A percentile compares a stretch with the other conserved stretches of the same genome.
Conservation (phyloP, 148 eudicot species). For the Linanthus parryae region DNA sequence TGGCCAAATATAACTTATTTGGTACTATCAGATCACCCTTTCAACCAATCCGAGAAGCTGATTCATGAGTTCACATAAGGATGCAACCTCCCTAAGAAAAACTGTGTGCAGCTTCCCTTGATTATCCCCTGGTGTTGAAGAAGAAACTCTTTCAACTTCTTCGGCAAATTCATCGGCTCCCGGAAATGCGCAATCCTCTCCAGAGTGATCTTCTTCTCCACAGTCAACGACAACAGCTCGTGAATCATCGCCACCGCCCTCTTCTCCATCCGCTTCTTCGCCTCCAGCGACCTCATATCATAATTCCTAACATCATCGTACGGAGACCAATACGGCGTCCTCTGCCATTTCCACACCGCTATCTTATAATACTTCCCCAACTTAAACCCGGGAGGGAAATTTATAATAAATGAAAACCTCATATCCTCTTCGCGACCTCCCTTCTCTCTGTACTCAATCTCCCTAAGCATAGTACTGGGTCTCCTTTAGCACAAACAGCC, state of each 20-base stretch:
- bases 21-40: conserved; percentile 85
- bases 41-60: too few species aligned
- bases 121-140: conserved; percentile 94
- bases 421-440: conserved; percentile 70
- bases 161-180: conserved; percentile 66
- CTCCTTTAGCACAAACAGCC: conserved; percentile 66
- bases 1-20: conserved; percentile 85
- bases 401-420: conserved; percentile 75
- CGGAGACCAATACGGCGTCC: conserved; percentile 96
- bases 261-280: conserved; percentile 88
- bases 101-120: conserved; percentile 92
- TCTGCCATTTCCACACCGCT: conserved; percentile 97
- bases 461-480: too few species aligned
- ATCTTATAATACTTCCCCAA: conserved; percentile 77
- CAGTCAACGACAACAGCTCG: conserved; percentile 75
- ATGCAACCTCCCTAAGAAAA: conserved; percentile 92
- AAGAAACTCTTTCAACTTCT: conserved; percentile 80
- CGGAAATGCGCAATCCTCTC: conserved; percentile 98
- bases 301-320: conserved; percentile 85
- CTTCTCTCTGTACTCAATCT: conserved; percentile 78
- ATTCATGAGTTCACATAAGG: too few species aligned
- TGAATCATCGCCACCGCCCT: conserved; percentile 83
- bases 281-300: conserved; percentile 89
- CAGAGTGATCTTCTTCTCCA: conserved; percentile 91
- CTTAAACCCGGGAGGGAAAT: conserved; percentile 95